These are phyloP conservation scores for Penicillium daleae DNA, from an alignment of 495 filamentous ascomycete species.

Conservation along the genomic window DNA sequence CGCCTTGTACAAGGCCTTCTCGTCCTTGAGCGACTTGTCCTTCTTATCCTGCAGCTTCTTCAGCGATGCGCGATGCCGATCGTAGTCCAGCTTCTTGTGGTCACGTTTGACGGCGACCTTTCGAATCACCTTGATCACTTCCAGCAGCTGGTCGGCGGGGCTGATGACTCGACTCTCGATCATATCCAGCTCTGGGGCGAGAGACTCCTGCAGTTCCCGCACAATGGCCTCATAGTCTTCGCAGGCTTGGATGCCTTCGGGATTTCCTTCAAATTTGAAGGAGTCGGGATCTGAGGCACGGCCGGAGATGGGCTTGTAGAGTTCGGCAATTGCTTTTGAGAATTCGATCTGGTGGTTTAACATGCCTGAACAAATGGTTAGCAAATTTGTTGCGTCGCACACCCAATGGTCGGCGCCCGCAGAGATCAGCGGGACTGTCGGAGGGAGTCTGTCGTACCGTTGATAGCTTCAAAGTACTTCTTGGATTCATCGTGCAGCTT, in stretches of 20 bases:
- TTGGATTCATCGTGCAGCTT: conserved; percentile 92
- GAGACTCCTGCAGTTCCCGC: conserved; percentile 82
- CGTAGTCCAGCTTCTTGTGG: conserved; percentile 97
- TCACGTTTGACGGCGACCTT: conserved; percentile 89
- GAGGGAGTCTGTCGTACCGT: conserved; percentile 55
- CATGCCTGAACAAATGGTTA: conserved; percentile 67
- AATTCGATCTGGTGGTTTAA: conserved; percentile 97
- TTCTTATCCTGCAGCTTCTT: conserved; percentile 99
- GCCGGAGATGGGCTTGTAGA: conserved; percentile 98
- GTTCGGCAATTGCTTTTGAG: conserved; percentile 89
- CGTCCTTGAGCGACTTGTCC: conserved; percentile 93
- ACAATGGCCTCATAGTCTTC: conserved; percentile 96
- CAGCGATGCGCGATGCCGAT: conserved; percentile 76
- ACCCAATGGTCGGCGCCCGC: neutral
- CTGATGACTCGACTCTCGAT: conserved; percentile 90
- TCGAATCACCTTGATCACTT: conserved; percentile 92
- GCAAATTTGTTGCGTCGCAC: conserved; percentile 1
- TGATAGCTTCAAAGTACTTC: conserved; percentile 96
- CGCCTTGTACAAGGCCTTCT: conserved; percentile 95
- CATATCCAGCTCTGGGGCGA: conserved; percentile 95
- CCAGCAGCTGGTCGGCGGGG: conserved; percentile 92
- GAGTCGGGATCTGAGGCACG: conserved; percentile 92
- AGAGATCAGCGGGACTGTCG: neutral
- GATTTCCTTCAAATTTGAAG: conserved; percentile 77
- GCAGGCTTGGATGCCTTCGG: conserved; percentile 93